phyloP scores from a whole-genome alignment of 495 filamentous ascomycete species.

The Aspergillus egyptiacus region DNA sequence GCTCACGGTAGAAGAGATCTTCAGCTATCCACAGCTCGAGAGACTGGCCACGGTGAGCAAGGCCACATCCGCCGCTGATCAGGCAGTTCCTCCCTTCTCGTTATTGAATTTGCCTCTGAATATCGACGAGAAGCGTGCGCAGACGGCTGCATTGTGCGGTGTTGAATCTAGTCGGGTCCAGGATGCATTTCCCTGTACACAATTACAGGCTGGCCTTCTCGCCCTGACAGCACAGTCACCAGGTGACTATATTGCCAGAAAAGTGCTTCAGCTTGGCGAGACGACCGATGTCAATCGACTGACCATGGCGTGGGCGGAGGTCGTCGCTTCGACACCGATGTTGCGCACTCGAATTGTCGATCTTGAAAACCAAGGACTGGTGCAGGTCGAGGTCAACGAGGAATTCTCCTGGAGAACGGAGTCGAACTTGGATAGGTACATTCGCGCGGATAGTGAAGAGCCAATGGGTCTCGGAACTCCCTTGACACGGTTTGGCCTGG shows the following conservation, averaged over 20 bases:
- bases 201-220: neutral
- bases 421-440: no score
- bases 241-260: neutral
- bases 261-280: no score
- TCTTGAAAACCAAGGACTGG: neutral
- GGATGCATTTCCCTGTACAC: neutral
- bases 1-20: neutral
- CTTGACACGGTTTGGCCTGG: no score
- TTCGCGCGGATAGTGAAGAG: no score
- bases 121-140: neutral
- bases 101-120: neutral
- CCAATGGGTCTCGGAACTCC: no score
- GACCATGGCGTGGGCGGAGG: neutral
- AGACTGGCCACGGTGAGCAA: no score
- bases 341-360: neutral
- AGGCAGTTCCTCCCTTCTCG: neutral
- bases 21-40: neutral
- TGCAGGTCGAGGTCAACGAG: no score
- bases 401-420: no score
- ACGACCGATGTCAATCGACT: neutral
- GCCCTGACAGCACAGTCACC: neutral
- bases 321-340: neutral
- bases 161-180: neutral
- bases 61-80: no score
- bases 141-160: neutral